phyloP scores from a whole-genome alignment of 352 stramenopile species.

The Pythium dissotocum region DNA sequence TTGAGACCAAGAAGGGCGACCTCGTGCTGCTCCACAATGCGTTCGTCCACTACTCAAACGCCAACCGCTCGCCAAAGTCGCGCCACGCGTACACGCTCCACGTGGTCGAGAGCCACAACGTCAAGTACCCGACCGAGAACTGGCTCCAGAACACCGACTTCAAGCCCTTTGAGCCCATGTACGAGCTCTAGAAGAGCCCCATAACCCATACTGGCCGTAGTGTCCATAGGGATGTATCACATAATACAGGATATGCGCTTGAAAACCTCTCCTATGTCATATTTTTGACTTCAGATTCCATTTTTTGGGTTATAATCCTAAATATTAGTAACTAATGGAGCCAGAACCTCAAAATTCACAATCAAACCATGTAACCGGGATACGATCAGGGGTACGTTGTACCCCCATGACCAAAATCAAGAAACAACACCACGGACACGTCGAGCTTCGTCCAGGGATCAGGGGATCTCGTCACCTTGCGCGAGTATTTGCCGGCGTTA shows the following conservation, averaged over 20 bases:
- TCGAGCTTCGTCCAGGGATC: background rate
- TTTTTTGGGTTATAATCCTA: too few species aligned
- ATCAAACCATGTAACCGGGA: too few species aligned
- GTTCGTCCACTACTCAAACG: conserved; percentile 94
- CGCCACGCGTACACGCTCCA: conserved; percentile 97
- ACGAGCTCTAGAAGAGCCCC: conserved; percentile 30
- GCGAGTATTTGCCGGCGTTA: background rate
- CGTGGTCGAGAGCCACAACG: conserved; percentile 90
- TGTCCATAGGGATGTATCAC: background rate
- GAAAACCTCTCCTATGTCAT: conserved; percentile 1
- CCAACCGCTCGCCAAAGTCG: conserved; percentile 87
- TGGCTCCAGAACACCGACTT: conserved; percentile 92
- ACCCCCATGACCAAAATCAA: background rate
- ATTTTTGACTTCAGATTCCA: too few species aligned
- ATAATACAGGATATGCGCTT: background rate
- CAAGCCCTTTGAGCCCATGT: conserved; percentile 65
- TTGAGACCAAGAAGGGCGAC: conserved; percentile 92
- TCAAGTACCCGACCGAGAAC: conserved; percentile 88
- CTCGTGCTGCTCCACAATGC: conserved; percentile 92
- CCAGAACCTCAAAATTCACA: too few species aligned
- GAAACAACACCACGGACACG: background rate
- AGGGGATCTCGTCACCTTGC: background rate
- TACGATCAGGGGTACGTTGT: background rate
- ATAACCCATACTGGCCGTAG: background rate
- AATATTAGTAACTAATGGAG: too few species aligned